These are phyloP conservation scores for Blastomyces emzantsi DNA, from an alignment of 2,329 filamentous ascomycete genomes.

Conservation along the genomic window DNA sequence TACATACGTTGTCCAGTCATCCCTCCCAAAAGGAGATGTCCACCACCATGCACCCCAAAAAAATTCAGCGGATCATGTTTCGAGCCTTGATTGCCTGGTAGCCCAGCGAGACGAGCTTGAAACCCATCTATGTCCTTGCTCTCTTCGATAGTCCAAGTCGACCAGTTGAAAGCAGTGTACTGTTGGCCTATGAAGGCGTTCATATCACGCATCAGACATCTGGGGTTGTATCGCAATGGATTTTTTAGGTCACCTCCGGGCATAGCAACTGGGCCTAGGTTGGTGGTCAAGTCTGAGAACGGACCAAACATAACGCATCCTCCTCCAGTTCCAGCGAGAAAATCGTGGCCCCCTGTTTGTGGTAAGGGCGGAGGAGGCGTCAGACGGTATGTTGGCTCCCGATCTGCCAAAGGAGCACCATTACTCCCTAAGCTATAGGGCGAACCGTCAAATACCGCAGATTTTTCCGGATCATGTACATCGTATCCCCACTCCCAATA, in stretches of 20 bases:
- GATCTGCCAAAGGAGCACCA: conserved; percentile 13
- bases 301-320: conserved; percentile 25
- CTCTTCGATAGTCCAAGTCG: conserved; percentile 14
- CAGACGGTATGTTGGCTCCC: background rate
- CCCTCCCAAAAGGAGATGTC: conserved; percentile 15
- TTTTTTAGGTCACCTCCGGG: background rate
- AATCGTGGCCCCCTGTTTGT: conserved; percentile 21
- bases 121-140: conserved; percentile 15
- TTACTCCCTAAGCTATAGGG: conserved; percentile 25
- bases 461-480: conserved; percentile 17
- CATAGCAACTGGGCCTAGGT: conserved; percentile 23
- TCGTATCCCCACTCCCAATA: conserved; percentile 27
- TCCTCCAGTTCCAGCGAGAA: conserved; percentile 20
- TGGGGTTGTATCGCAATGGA: conserved; percentile 26
- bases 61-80: conserved; percentile 10
- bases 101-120: conserved; percentile 11
- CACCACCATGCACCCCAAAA: conserved; percentile 16
- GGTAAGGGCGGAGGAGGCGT: conserved; percentile 11
- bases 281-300: conserved; percentile 31
- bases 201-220: conserved; percentile 33
- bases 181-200: conserved; percentile 20
- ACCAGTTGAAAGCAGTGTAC: conserved; percentile 13
- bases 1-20: conserved; percentile 13
- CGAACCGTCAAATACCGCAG: conserved; percentile 23
- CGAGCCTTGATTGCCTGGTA: conserved; percentile 8